These are phyloP conservation scores for Aureobasidium leucospermi DNA, from an alignment of 2,329 filamentous ascomycete species.

Conservation along the genomic window DNA sequence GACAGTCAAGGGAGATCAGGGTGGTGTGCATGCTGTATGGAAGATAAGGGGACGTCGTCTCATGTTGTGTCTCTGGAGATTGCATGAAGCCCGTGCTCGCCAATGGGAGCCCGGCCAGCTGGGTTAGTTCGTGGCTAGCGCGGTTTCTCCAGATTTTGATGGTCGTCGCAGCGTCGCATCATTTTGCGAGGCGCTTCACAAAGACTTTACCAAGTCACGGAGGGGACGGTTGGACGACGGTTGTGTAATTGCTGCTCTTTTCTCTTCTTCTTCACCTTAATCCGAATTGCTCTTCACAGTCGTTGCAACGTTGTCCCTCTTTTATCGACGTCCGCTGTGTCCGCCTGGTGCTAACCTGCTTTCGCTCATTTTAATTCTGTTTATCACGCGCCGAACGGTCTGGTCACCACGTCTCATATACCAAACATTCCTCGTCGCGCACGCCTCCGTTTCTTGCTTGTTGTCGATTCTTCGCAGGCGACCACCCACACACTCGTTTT, in stretches of 20 bases:
- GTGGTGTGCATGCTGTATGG: constrained; percentile 4
- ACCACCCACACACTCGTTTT: not conserved
- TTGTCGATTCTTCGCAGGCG: constrained; percentile 10
- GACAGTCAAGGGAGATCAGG: constrained; percentile 4
- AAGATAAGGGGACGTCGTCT: constrained; percentile 1
- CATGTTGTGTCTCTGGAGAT: constrained; percentile 6
- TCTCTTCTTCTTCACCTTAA: constrained; percentile 5
- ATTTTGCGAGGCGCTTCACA: not conserved
- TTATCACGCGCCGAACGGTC: constrained; percentile 12
- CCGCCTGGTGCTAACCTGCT: constrained; percentile 8
- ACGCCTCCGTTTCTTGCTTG: constrained; percentile 10
- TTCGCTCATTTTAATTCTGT: constrained; percentile 14
- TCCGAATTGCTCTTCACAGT: not conserved
- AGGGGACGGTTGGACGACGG: constrained; percentile 4
- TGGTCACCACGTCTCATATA: constrained; percentile 13
- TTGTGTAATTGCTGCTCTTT: constrained; percentile 11
- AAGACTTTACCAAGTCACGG: not conserved
- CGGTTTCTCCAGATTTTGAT: constrained; percentile 3
- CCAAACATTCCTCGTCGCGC: constrained; percentile 14
- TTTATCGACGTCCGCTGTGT: constrained; percentile 9
- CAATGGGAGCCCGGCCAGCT: not conserved
- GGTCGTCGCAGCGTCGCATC: constrained; percentile 11
- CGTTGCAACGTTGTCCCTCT: constrained; percentile 14
- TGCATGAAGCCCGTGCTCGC: not conserved
- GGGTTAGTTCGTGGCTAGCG: not conserved